These are phyloP conservation scores for Gentiana straminea DNA, from an alignment of 257 asterid species.

Conservation along the genomic window DNA sequence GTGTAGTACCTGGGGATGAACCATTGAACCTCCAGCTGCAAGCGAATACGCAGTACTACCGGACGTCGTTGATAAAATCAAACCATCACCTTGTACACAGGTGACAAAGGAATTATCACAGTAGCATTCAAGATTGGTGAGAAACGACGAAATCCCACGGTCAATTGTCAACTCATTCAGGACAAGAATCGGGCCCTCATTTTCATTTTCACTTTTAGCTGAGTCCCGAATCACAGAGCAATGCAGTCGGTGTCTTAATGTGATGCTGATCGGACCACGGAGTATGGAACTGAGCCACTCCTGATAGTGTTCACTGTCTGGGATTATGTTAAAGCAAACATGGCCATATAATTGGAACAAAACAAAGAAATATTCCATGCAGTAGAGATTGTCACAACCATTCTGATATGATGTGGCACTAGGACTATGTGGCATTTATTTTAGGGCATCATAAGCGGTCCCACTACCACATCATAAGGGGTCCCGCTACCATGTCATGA, in stretches of 20 bases:
- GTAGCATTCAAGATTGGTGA: constrained; percentile 84
- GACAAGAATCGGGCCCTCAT: constrained; percentile 78
- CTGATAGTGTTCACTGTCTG: constrained; percentile 83
- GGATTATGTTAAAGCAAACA: constrained; percentile 33
- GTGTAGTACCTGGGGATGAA: constrained; percentile 81
- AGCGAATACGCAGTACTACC: constrained; percentile 99
- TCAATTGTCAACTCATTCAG: constrained; percentile 94
- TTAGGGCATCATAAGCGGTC: no score
- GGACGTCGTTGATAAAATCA: constrained; percentile 87
- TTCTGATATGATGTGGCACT: no score
- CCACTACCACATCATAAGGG: no score
- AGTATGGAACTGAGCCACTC: constrained; percentile 57
- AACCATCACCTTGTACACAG: constrained; percentile 94
- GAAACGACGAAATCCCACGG: constrained; percentile 90
- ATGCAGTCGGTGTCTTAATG: constrained; percentile 83
- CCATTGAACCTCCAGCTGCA: constrained; percentile 99
- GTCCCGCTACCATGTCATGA: no score
- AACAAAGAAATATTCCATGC: neutral
- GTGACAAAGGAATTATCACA: constrained; percentile 86
- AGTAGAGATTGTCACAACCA: no score
- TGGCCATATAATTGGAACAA: neutral
- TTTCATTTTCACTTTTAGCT: constrained; percentile 75
- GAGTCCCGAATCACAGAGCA: constrained; percentile 75
- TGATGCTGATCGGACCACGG: constrained; percentile 77
- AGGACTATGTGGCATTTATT: no score